Conservation (phyloP, 2,329 filamentous ascomycete genomes). For the Penicillium sp. region DNA sequence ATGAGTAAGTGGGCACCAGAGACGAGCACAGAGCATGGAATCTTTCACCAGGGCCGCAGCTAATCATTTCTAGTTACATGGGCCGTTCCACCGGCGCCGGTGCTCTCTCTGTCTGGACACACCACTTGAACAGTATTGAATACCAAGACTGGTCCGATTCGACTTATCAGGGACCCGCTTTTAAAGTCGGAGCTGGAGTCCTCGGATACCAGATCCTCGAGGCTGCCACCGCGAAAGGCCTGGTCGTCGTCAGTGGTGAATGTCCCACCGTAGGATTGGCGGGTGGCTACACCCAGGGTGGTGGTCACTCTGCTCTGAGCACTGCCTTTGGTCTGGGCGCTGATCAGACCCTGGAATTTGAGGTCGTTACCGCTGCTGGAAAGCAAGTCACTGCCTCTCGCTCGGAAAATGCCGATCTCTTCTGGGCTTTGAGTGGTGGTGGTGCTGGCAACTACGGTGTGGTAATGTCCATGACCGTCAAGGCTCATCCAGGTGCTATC, state of each 20-base stretch:
- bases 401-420: constrained; percentile 39
- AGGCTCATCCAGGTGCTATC: constrained; percentile 44
- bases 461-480: constrained; percentile 57
- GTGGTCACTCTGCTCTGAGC: constrained; percentile 58
- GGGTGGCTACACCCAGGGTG: constrained; percentile 62
- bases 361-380: constrained; percentile 30
- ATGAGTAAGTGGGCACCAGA: constrained; percentile 43
- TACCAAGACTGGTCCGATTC: constrained; percentile 37
- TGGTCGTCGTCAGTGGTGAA: constrained; percentile 57
- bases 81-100: constrained; percentile 64
- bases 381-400: constrained; percentile 15
- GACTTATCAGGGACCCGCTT: constrained; percentile 52
- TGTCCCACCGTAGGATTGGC: constrained; percentile 58
- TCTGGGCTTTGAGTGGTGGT: constrained; percentile 24
- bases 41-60: neutral
- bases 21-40: constrained; percentile 50
- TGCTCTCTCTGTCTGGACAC: constrained; percentile 37
- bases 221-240: constrained; percentile 46
- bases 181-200: constrained; percentile 57
- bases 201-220: constrained; percentile 53
- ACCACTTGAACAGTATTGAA: constrained; percentile 31
- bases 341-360: constrained; percentile 50
- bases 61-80: constrained; percentile 17
- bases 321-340: constrained; percentile 59
- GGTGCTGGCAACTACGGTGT: constrained; percentile 60